Evolutionary conservation across 1,284 basidiomycete genomes (phyloP), one percentile per base, ranked within the genome.

Genomic region (Acaromyces ingoldii): DNA sequence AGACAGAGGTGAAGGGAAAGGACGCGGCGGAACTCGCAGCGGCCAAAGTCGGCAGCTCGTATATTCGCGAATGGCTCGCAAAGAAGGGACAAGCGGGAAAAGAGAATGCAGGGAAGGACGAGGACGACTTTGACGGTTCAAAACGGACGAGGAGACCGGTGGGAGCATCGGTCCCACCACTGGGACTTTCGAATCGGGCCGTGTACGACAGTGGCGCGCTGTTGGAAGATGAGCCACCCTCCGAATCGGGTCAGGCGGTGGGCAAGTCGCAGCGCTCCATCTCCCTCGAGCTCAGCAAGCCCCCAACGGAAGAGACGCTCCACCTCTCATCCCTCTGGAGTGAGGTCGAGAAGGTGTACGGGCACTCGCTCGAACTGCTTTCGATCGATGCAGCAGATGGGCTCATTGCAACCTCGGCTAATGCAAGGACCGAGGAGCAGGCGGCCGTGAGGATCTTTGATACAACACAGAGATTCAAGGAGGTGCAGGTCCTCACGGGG

Each of bases 311-410:
- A 59, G 81, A 81, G 51, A 78, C 81, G 75, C 81, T 98, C 0
- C 85, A 88, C 0, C 82, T 85, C 0, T 82, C 83, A 11, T 97
- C 93, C 0, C 81, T 98, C 0, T 99, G 95, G 95, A 93, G 93
- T 0, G 95, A 98, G 59, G 66, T 86, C 1, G 93, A 98, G 71
- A 99, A 98, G 75, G 80, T 99, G 2, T 99, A 96, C 75, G 95
- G 93, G 1, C 95, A 98, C 76, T 91, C 91, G 29, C 97, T 96
- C 72, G 95, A 98, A 81, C 87, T 90, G 60, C 43, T 57, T n/a
- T 52, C 55, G 47, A 13, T 53, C 44, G 24, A 51, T 30, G 39
- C 7, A 13, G 81, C 82, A 3, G 83, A 82, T 22, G 78, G 80
- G 38, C 77, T 89, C 31, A 80, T 96, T n/a, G 95, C 92, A 0